These are phyloP conservation scores for Erysiphe neolycopersici DNA, from an alignment of 2,329 filamentous ascomycete genomes.

Conservation along the genomic window DNA sequence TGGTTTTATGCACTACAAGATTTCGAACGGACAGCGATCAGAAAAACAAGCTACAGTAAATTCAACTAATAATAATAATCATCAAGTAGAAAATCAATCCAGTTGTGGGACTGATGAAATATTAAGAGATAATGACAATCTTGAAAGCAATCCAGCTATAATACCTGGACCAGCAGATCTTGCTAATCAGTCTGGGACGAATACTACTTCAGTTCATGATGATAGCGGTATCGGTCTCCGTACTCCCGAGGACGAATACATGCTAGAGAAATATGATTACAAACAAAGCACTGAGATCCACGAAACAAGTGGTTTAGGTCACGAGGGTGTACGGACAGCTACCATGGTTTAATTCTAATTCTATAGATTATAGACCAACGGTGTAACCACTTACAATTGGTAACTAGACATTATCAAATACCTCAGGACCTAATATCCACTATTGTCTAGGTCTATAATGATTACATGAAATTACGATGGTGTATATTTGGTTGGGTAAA, in stretches of 20 bases:
- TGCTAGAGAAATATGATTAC: constrained; percentile 16
- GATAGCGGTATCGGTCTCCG: constrained; percentile 52
- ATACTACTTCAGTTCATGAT: constrained; percentile 27
- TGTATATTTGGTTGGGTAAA: background rate
- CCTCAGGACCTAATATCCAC: background rate
- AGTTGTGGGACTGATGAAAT: constrained; percentile 13
- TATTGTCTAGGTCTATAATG: background rate
- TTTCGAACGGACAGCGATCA: constrained; percentile 7
- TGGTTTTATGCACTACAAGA: constrained; percentile 47
- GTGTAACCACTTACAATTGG: background rate
- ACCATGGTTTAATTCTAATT: background rate
- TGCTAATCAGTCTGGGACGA: constrained; percentile 20
- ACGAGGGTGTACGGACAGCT: background rate
- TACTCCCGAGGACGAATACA: constrained; percentile 37
- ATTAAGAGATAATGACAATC: constrained; percentile 5
- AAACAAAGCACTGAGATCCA: background rate
- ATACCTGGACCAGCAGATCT: constrained; percentile 10
- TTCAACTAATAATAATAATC: constrained; percentile 8
- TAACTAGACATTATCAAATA: background rate
- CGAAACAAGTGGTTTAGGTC: background rate
- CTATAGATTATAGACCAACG: too few relatives aligned
- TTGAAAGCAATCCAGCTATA: constrained; percentile 3
- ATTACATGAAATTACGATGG: background rate
- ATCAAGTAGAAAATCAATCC: constrained; percentile 6
- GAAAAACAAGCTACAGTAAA: constrained; percentile 1